A percentile compares a stretch with the other conserved stretches of the same genome.
Evolutionary conservation across 768 basidiomycete species (phyloP).

Genomic region (Hydnum rufescens): DNA sequence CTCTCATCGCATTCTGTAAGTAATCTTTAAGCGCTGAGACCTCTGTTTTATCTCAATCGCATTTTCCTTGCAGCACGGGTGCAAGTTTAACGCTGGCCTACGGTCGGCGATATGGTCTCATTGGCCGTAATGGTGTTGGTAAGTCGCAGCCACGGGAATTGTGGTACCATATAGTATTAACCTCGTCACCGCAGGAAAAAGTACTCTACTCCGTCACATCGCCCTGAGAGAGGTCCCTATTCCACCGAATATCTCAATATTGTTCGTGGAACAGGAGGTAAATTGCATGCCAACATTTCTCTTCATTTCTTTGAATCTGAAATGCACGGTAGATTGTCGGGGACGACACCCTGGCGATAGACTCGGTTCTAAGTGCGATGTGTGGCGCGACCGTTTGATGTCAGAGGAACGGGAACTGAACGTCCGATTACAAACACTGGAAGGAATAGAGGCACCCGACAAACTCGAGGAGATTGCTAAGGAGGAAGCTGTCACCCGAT

Average conservation of each 20-base stretch:
- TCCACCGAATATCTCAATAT: conserved; percentile 84
- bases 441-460: conserved; percentile 24
- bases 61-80: conserved; percentile 37
- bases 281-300: conserved; percentile 8
- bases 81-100: conserved; percentile 75
- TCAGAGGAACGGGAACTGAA: conserved; percentile 70
- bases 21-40: conserved; percentile 10
- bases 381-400: conserved; percentile 86
- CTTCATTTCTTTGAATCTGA: neutral
- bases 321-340: conserved; percentile 47
- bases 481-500: conserved; percentile 60
- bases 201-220: conserved; percentile 83
- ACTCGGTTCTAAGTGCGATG: conserved; percentile 98
- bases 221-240: conserved; percentile 89
- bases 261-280: conserved; percentile 97
- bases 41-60: conserved; percentile 2
- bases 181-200: conserved; percentile 64
- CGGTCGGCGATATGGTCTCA: conserved; percentile 78
- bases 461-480: conserved; percentile 68
- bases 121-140: conserved; percentile 62
- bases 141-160: neutral
- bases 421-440: conserved; percentile 47
- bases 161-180: neutral
- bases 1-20: conserved; percentile 79
- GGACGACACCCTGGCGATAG: conserved; percentile 80